Base-by-base conservation (phyloP, 2,329 filamentous ascomycete species). In the Capronia coronata region DNA sequence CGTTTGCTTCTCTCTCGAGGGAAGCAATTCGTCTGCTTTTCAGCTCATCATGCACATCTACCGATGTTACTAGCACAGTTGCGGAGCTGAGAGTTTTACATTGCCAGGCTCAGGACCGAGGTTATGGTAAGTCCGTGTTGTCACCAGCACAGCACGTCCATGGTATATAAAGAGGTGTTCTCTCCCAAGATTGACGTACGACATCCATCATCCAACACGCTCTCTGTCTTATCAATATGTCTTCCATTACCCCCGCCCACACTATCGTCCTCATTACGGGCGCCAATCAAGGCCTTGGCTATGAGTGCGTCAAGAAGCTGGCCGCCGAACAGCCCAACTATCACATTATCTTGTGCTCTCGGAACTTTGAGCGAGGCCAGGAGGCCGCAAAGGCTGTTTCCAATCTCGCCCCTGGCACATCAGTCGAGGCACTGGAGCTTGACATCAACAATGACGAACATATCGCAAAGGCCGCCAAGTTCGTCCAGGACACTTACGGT, bases 361-460 rank as follows among this genome's bases (percentile, higher is more conserved):
- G 65, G 60, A 25, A 68, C 51, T 16, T 61, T 62, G 3, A 70
- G 51, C 1, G 68, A 62, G 3, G 69, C 64, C 43, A 71, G 54
- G 1, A 72, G 55, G 49, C 54, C 3, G 46, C 49, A 3, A 30
- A 41, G 8, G 42, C 18, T 10, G 23, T 58, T 25, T 30, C 41
- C n/a, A 9, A 46, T 9, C 19, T 56, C 6, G 52, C 49, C 11
- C 11, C 16, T 7, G 45, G 46, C 11, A 48, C 53, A 3, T 19
- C 39, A 1, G 50, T 56, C 14, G 50, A 56, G 13, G 23, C 48
- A 10, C 11, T 57, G 5, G 34, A 55, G 25, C 38, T 57, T 13
- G 52, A 56, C 21, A 27, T 58, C 30, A 43, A 45, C 27, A 40
- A 42, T 16, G 55, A 58, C 45, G 37, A 34, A 3, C 51, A 46